Base-by-base conservation (phyloP, 192 early-diverging fungal species). In the Allomyces arbusculus region DNA sequence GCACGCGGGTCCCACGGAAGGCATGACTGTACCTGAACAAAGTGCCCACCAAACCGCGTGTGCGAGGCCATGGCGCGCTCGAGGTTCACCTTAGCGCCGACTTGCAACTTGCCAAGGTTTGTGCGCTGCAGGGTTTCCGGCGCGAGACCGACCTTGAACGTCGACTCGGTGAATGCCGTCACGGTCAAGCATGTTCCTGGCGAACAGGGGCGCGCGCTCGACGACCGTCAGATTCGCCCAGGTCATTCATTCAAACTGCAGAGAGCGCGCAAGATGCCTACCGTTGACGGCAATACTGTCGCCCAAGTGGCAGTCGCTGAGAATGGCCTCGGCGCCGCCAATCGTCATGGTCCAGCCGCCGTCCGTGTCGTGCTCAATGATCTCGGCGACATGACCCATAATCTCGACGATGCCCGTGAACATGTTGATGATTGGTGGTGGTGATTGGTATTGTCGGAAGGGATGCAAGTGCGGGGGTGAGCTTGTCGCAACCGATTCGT, bases 321-420 rank as follows among this genome's bases (percentile, higher is more conserved):
- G 80, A 24, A 99, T 83, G 23, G 71, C 58, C 23, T 68, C 66
- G 14, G 89, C 88, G 62, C 86, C 82, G 23, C 75, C 81, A 64
- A 99, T 78, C 3, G 86, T 84, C 24, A 99, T 75, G 50, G 89
- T 89, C 72, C 89, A 91, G 22, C 94, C 93, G 68, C 81, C 83
- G 63, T 91, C 94, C 65, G 10, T 55, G 45, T 11, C 45, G 12
- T 19, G 19, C 45, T 55, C 45, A 19, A 19, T 16, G 0, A 86
- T 80, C 68, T 75, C 78, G 3, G 87, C 81, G 28, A 99, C 82
- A 45, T 67, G 80, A 65, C 94, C 96, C 74, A 95, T 86, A 67
- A 78, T 78, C 73, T 99, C 96, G 67, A 99, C 88, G 62, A 99
- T 93, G 63, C 96, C 96, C 0, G 96, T 99, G 72, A 99, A 99